These are phyloP conservation scores for Croton laevigatus DNA, from an alignment of 441 rosid genomes.

Conservation along the genomic window DNA sequence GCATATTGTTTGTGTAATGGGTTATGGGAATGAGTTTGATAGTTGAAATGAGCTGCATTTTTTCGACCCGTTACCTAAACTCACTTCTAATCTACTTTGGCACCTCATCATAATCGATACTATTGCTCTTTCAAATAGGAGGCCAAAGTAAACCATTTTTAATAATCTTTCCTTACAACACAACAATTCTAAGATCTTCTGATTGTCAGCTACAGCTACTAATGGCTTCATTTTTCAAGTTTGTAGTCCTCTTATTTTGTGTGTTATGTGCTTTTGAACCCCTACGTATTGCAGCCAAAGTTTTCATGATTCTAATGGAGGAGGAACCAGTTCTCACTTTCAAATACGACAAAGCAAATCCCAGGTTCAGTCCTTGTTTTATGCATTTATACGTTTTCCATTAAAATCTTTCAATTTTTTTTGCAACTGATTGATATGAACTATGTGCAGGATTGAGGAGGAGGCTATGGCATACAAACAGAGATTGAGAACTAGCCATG, in stretches of 20 bases:
- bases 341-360: conserved; percentile 20
- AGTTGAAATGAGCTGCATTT: conserved; percentile 11
- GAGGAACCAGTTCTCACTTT: conserved; percentile 33
- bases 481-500: conserved; percentile 31
- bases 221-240: conserved; percentile 11
- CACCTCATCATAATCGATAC: background rate
- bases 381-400: background rate
- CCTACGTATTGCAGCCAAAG: conserved; percentile 31
- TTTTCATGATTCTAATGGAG: conserved; percentile 41
- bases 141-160: background rate
- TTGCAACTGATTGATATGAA: background rate
- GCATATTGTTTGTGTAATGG: background rate
- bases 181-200: background rate
- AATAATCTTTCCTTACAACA: background rate
- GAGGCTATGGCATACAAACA: conserved; percentile 29
- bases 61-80: conserved; percentile 10
- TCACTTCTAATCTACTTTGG: background rate
- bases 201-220: background rate
- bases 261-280: conserved; percentile 15
- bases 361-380: conserved; percentile 19
- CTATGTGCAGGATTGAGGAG: conserved; percentile 21
- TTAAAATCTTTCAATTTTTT: background rate
- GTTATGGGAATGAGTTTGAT: conserved; percentile 16
- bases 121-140: background rate
- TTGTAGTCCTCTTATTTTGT: conserved; percentile 16